These are phyloP conservation scores for Pholiota molesta DNA, from an alignment of 768 basidiomycete species.

Conservation along the genomic window DNA sequence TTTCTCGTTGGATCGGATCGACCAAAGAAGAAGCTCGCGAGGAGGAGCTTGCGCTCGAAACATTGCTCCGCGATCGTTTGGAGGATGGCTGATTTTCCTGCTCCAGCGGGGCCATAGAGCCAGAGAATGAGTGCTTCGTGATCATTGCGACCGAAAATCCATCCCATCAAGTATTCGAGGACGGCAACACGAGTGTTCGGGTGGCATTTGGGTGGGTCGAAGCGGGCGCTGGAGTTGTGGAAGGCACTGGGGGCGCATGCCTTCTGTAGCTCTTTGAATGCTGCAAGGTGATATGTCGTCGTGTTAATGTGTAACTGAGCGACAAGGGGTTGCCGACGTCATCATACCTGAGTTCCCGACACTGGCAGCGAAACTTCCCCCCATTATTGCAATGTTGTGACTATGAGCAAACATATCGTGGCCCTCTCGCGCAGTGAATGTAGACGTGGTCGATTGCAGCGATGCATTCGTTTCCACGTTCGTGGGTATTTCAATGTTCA, in stretches of 20 bases:
- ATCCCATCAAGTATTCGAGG: background rate
- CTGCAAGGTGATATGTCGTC: too few relatives aligned
- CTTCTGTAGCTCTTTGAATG: background rate
- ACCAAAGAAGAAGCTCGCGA: constrained; percentile 15
- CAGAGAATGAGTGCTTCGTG: background rate
- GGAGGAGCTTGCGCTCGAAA: background rate
- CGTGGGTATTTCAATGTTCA: too few relatives aligned
- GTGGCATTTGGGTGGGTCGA: constrained; percentile 18
- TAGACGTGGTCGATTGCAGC: too few relatives aligned
- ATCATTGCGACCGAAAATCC: background rate
- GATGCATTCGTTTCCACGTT: too few relatives aligned
- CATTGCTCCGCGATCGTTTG: constrained; percentile 12
- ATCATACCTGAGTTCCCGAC: too few relatives aligned
- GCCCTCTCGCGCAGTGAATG: too few relatives aligned
- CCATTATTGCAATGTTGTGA: too few relatives aligned
- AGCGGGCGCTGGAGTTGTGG: constrained; percentile 16
- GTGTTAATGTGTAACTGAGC: too few relatives aligned
- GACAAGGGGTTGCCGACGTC: too few relatives aligned
- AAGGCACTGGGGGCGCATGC: background rate
- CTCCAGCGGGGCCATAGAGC: constrained; percentile 15
- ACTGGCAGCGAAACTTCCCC: too few relatives aligned
- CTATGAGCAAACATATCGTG: too few relatives aligned
- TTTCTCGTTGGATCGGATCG: constrained; percentile 1
- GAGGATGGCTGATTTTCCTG: constrained; percentile 15
- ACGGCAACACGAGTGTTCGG: constrained; percentile 7